Evolutionary conservation across 345 rosid species (phyloP).

Genomic region (Syzygium aromaticum): DNA sequence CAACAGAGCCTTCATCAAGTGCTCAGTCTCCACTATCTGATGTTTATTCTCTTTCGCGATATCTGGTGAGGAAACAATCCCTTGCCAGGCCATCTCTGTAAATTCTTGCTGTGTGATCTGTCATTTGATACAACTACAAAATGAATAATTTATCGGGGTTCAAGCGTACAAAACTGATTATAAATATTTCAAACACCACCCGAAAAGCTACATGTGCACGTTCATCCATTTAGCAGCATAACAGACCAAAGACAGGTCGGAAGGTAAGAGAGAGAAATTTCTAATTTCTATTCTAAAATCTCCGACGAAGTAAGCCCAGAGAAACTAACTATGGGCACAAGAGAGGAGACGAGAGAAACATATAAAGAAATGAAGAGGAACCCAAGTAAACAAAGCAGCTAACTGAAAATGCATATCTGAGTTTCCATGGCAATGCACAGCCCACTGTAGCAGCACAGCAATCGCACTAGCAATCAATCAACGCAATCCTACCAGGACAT

Average conservation of each 20-base stretch:
- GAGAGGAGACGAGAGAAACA: too few species aligned
- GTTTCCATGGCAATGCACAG: not conserved
- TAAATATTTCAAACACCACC: not conserved
- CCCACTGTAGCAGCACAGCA: not conserved
- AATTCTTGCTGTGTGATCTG: slow-evolving; percentile 95
- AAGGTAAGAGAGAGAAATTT: too few species aligned
- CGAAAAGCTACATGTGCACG: not conserved
- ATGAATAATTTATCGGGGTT: not conserved
- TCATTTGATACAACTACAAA: slow-evolving; percentile 1
- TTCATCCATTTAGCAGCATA: not conserved
- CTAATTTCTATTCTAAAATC: too few species aligned
- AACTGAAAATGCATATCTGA: too few species aligned
- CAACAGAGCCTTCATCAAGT: slow-evolving; percentile 82
- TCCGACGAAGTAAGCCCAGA: too few species aligned
- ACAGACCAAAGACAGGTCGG: too few species aligned
- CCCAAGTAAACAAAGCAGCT: too few species aligned
- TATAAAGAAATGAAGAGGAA: too few species aligned
- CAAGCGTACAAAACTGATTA: not conserved
- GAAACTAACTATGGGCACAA: too few species aligned
- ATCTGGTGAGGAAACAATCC: slow-evolving; percentile 85
- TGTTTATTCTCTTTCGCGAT: slow-evolving; percentile 95
- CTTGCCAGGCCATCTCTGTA: slow-evolving; percentile 99
- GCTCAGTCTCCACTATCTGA: slow-evolving; percentile 98
- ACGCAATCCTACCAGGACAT: not conserved
- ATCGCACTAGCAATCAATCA: not conserved